These are phyloP conservation scores for Rutstroemia sydowiana DNA, from an alignment of 2,329 filamentous ascomycete genomes.

Conservation along the genomic window DNA sequence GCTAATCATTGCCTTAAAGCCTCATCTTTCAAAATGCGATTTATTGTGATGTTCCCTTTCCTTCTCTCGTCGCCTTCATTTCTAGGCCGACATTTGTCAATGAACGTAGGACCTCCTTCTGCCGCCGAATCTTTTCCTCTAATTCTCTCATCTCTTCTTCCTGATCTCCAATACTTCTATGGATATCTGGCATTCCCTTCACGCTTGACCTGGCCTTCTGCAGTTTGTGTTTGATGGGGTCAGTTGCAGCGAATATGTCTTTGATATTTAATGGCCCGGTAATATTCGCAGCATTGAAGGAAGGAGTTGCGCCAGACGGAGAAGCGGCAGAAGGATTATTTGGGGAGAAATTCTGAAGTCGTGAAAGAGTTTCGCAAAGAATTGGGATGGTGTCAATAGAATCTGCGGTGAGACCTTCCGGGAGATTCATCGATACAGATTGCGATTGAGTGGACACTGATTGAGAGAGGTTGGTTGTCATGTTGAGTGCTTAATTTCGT, in stretches of 20 bases:
- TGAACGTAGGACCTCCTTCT: slow-evolving; percentile 50
- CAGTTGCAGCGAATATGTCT: slow-evolving; percentile 71
- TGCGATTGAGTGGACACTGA: too few species aligned
- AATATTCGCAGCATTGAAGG: slow-evolving; percentile 31
- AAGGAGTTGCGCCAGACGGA: slow-evolving; percentile 27
- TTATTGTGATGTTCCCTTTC: slow-evolving; percentile 10
- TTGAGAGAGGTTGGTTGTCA: slow-evolving; percentile 29
- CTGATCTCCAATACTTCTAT: slow-evolving; percentile 60
- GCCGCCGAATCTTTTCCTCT: slow-evolving; percentile 54
- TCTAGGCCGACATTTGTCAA: slow-evolving; percentile 44
- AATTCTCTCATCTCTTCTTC: slow-evolving; percentile 61
- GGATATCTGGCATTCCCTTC: slow-evolving; percentile 61
- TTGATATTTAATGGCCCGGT: slow-evolving; percentile 42
- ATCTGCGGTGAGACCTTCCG: slow-evolving; percentile 67
- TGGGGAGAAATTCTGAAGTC: slow-evolving; percentile 50
- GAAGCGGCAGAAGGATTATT: slow-evolving; percentile 27
- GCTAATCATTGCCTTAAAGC: too few species aligned
- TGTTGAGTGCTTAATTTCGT: too few species aligned
- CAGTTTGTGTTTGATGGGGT: slow-evolving; percentile 74
- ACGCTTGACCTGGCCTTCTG: slow-evolving; percentile 67
- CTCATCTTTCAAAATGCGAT: slow-evolving; percentile 7
- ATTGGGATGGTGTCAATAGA: slow-evolving; percentile 80
- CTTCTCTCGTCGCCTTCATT: slow-evolving; percentile 33
- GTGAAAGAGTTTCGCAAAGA: slow-evolving; percentile 69
- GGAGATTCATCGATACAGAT: slow-evolving; percentile 32